phyloP scores from a whole-genome alignment of 768 basidiomycete species.

The Calocybe cyanea region DNA sequence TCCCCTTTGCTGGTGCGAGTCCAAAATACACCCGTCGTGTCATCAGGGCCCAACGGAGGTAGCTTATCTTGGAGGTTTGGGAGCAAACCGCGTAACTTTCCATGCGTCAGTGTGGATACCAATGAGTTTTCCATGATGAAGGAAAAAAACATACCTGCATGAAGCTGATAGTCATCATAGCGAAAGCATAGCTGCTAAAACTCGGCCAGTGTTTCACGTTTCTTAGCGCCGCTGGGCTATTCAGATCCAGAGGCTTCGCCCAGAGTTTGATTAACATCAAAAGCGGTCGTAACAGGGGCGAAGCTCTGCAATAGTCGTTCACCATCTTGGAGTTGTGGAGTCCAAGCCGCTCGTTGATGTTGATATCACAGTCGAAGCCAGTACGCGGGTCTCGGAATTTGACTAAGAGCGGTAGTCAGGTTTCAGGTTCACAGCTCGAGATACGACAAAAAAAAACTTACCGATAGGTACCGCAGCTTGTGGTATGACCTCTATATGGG shows the following conservation, averaged over 20 bases:
- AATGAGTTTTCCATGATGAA: not conserved
- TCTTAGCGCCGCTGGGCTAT: slow-evolving; percentile 39
- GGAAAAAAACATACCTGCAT: slow-evolving; percentile 41
- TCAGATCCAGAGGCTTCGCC: slow-evolving; percentile 52
- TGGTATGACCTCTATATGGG: no score
- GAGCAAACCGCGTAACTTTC: slow-evolving; percentile 33
- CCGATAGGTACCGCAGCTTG: no score
- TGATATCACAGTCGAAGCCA: slow-evolving; percentile 47
- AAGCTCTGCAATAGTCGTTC: slow-evolving; percentile 48
- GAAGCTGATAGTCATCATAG: slow-evolving; percentile 57
- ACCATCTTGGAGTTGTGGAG: slow-evolving; percentile 43
- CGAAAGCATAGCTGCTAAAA: slow-evolving; percentile 61
- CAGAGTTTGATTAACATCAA: slow-evolving; percentile 52
- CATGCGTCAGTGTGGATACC: no score
- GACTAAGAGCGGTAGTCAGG: slow-evolving; percentile 29
- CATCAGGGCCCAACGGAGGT: slow-evolving; percentile 9
- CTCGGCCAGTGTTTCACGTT: no score
- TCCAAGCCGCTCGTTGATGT: slow-evolving; percentile 59
- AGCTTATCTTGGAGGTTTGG: slow-evolving; percentile 51
- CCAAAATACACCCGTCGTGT: slow-evolving; percentile 27
- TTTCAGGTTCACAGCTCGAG: no score
- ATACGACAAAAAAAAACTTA: no score
- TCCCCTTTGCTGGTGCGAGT: slow-evolving; percentile 18
- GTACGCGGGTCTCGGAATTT: slow-evolving; percentile 45
- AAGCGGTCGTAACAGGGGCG: slow-evolving; percentile 40